Percentiles rank a stretch among this genome's conserved stretches.
Conservation (phyloP, 2,329 filamentous ascomycete genomes). For the Tolypocladium amazonense region DNA sequence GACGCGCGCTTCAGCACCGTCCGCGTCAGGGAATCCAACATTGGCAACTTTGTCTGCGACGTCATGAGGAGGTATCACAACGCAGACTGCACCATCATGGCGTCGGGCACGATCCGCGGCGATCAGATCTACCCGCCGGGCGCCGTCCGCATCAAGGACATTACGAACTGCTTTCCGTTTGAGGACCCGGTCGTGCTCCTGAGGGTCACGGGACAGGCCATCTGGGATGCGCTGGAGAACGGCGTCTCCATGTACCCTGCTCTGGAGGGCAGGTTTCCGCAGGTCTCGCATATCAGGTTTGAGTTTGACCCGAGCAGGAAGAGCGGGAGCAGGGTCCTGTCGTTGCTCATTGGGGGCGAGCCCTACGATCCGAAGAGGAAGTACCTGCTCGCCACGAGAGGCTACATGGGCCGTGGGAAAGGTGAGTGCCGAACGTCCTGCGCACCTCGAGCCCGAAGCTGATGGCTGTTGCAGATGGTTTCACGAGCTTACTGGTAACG, state of each 20-base stretch:
- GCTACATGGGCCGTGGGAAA: slow-evolving; percentile 83
- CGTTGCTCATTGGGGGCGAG: slow-evolving; percentile 47
- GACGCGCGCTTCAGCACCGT: slow-evolving; percentile 84
- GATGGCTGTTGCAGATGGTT: slow-evolving; percentile 49
- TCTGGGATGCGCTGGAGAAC: slow-evolving; percentile 77
- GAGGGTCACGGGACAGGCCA: slow-evolving; percentile 56
- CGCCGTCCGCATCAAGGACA: slow-evolving; percentile 64
- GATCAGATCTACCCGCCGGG: slow-evolving; percentile 84
- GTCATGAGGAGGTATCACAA: slow-evolving; percentile 77
- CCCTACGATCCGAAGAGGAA: slow-evolving; percentile 51
- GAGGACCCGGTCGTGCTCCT: slow-evolving; percentile 82
- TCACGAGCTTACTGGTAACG: slow-evolving; percentile 61
- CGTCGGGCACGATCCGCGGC: slow-evolving; percentile 73
- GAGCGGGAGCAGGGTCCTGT: slow-evolving; percentile 51
- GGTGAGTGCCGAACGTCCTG: slow-evolving; percentile 17
- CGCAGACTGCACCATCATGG: slow-evolving; percentile 77
- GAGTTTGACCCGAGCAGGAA: slow-evolving; percentile 56
- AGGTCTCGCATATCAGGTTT: slow-evolving; percentile 76
- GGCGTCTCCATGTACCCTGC: slow-evolving; percentile 71
- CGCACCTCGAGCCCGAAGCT: background rate
- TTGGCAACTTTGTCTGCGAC: slow-evolving; percentile 87
- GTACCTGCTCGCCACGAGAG: slow-evolving; percentile 69
- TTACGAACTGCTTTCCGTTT: slow-evolving; percentile 86
- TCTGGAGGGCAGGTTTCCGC: slow-evolving; percentile 72
- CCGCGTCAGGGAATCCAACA: slow-evolving; percentile 64